A percentile compares a stretch with the other conserved stretches of the same genome.
phyloP scores from a whole-genome alignment of 1,284 basidiomycete genomes.

The Malassezia yamatoensis region DNA sequence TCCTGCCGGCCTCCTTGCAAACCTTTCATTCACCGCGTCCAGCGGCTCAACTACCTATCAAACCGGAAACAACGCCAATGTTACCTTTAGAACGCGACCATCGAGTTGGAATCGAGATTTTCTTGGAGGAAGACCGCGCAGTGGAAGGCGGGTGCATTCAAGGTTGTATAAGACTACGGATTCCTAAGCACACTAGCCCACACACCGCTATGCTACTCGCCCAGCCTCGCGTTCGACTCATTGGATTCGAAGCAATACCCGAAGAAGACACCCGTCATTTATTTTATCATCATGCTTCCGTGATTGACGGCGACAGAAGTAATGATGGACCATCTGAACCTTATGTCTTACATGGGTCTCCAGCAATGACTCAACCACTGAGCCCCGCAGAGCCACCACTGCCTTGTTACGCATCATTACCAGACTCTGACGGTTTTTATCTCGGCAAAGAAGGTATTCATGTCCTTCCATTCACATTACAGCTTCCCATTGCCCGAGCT shows the following conservation, averaged over 20 bases:
- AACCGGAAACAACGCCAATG: slow-evolving; percentile 5
- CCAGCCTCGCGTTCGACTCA: slow-evolving; percentile 68
- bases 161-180: slow-evolving; percentile 63
- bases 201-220: slow-evolving; percentile 57
- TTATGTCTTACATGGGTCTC: slow-evolving; percentile 41
- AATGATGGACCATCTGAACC: slow-evolving; percentile 34
- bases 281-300: slow-evolving; percentile 70
- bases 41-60: slow-evolving; percentile 15
- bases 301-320: slow-evolving; percentile 51
- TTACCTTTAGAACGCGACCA: slow-evolving; percentile 35
- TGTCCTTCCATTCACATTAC: slow-evolving; percentile 66
- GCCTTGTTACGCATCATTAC: slow-evolving; percentile 50
- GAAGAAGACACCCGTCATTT: slow-evolving; percentile 61
- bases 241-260: slow-evolving; percentile 72
- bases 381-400: slow-evolving; percentile 51
- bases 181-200: slow-evolving; percentile 56
- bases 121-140: slow-evolving; percentile 64
- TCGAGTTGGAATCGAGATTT: slow-evolving; percentile 72
- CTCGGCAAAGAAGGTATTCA: slow-evolving; percentile 57
- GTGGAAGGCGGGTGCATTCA: slow-evolving; percentile 71
- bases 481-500: slow-evolving; percentile 59
- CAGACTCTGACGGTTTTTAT: slow-evolving; percentile 63
- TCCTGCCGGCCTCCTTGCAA: neutral
- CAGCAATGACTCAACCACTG: slow-evolving; percentile 48
- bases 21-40: neutral